Evolutionary conservation across 352 stramenopile species (phyloP).

Genomic region (Stephanocyclus meneghinianus): DNA sequence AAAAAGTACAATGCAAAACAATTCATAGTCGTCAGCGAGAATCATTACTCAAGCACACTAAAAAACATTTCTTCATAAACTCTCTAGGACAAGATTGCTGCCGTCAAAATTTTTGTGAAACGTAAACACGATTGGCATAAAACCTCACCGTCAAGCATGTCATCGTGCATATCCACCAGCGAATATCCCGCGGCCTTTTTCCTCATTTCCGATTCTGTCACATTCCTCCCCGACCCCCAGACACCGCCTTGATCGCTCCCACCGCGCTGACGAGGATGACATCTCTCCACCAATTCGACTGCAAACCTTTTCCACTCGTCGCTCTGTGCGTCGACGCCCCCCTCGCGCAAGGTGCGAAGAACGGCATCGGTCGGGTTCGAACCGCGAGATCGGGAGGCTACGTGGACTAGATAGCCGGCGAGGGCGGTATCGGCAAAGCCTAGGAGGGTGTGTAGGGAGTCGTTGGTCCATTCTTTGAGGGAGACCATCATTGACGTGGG

Average conservation of each 20-base stretch:
- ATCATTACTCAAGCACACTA: no score
- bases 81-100: no score
- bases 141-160: neutral
- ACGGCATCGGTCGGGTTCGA: conserved; percentile 53
- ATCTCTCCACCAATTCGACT: conserved; percentile 48
- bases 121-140: neutral
- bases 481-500: no score
- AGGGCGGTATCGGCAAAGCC: conserved; percentile 74
- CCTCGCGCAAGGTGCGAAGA: conserved; percentile 57
- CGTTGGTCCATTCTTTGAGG: conserved; percentile 62
- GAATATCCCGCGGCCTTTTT: conserved; percentile 58
- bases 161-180: conserved; percentile 56
- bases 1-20: no score
- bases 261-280: neutral
- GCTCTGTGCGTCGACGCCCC: conserved; percentile 33
- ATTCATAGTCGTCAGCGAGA: no score
- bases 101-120: neutral
- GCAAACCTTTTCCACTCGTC: conserved; percentile 51
- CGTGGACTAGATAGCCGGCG: conserved; percentile 59
- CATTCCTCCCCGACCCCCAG: neutral
- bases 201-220: conserved; percentile 68
- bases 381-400: conserved; percentile 5
- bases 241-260: neutral
- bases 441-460: conserved; percentile 72
- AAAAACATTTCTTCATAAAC: no score